Evolutionary conservation across 2,329 filamentous ascomycete species (phyloP), one percentile per base, ranked within the genome.

Genomic region (Mycosphaerelloides madeirae): DNA sequence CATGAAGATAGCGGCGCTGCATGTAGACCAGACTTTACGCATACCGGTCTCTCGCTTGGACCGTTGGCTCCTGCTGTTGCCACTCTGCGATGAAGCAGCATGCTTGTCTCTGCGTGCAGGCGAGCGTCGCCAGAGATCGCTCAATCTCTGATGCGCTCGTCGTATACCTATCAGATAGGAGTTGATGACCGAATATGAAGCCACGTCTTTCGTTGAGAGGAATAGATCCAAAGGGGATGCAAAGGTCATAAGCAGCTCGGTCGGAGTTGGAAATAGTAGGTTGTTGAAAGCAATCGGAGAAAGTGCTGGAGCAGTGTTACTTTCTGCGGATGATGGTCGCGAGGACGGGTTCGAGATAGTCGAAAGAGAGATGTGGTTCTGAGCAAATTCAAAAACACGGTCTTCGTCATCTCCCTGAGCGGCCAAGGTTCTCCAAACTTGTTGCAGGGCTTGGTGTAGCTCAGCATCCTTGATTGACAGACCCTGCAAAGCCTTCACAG

Each of bases 11-110:
- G 87, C 84, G 2, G 89, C 86, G 59, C 86, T 89, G 55, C 85
- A 84, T 0, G 87, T 94, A 0, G 89, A 91, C 93, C 93, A 98
- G 1, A 91, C 79, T 51, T 82, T 84, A 13, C 93, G 81, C 76
- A 95, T 85, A 0, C 79, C 76, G 28, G 75, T 73, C 3, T 78
- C 76, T 14, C 91, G 77, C 13, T 70, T 62, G 54, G 82, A 79
- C 39, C 85, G 78, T 54, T 78, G 69, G 20, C 88, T 78, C 9
- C 85, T 75, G 16, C 78, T 69, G 19, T 70, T 71, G 13, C 87
- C 76, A 49, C 79, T 77, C 14, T 76, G 73, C 22, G 22, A 25
- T 46, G 43, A 35, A 5, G 43, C 15, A 12, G 37, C 28, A 14
- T 79, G 87, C 62, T 91, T 80, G 53, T 86, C 79, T 43, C 91